Evolutionary conservation across 2,329 filamentous ascomycete species (phyloP).

Genomic region (Aspergillus aculeatinus): DNA sequence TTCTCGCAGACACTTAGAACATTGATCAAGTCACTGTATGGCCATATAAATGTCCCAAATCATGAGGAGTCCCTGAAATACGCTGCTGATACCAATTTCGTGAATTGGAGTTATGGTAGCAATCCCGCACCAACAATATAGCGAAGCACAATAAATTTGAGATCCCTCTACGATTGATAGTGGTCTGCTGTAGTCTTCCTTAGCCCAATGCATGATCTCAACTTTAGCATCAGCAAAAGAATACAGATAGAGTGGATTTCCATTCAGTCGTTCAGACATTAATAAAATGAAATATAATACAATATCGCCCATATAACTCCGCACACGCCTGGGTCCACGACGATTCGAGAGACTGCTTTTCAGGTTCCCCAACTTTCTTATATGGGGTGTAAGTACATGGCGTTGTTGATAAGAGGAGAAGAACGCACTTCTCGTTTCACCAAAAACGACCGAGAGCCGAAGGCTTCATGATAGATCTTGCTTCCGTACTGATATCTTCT

Average conservation of each 20-base stretch:
- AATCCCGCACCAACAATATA: too few relatives aligned
- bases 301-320: background rate
- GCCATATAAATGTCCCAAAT: too few relatives aligned
- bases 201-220: background rate
- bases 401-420: background rate
- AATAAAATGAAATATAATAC: background rate
- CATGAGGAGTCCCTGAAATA: too few relatives aligned
- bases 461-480: background rate
- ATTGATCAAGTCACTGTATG: too few relatives aligned
- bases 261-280: background rate
- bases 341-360: background rate
- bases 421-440: background rate
- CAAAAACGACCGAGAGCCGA: background rate
- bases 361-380: background rate
- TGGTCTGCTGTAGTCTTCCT: too few relatives aligned
- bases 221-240: background rate
- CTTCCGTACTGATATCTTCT: background rate
- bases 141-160: too few relatives aligned
- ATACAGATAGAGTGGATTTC: background rate
- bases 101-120: too few relatives aligned
- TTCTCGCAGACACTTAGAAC: too few relatives aligned
- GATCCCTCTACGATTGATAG: too few relatives aligned
- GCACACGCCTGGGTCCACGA: background rate
- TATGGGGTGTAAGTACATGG: background rate
- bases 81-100: too few relatives aligned